Evolutionary conservation across 1,284 basidiomycete genomes (phyloP).

Genomic region (Fomitopsis palustris): DNA sequence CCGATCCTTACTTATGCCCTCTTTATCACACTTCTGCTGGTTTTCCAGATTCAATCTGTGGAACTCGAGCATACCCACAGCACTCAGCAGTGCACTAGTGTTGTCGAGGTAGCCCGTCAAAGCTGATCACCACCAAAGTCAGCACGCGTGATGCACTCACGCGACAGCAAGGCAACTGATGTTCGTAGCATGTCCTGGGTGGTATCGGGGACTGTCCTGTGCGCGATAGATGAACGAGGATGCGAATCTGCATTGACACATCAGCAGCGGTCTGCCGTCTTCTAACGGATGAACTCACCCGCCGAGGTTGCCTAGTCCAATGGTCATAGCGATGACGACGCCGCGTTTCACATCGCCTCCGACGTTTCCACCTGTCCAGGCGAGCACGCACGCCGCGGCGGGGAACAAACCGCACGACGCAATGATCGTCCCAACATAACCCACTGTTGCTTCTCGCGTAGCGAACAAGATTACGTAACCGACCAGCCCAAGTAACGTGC

Average conservation of each 20-base stretch:
- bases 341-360: slow-evolving; percentile 68
- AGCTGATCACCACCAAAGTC: background rate
- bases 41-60: background rate
- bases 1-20: background rate
- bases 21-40: background rate
- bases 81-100: background rate
- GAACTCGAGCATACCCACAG: background rate
- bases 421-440: slow-evolving; percentile 60
- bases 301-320: slow-evolving; percentile 63
- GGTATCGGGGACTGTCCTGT: slow-evolving; percentile 4
- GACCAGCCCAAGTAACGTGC: slow-evolving; percentile 49
- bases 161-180: background rate
- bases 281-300: slow-evolving; percentile 18
- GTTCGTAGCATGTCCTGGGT: slow-evolving; percentile 2
- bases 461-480: slow-evolving; percentile 61
- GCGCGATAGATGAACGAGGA: slow-evolving; percentile 4
- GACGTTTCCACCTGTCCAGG: slow-evolving; percentile 66
- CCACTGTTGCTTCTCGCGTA: slow-evolving; percentile 41
- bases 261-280: background rate
- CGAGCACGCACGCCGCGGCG: slow-evolving; percentile 53
- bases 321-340: slow-evolving; percentile 61
- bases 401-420: slow-evolving; percentile 59
- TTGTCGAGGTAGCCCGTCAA: background rate
- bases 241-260: background rate
- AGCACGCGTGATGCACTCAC: background rate